phyloP scores from a whole-genome alignment of 148 eudicot species.

The Rheum nobile region DNA sequence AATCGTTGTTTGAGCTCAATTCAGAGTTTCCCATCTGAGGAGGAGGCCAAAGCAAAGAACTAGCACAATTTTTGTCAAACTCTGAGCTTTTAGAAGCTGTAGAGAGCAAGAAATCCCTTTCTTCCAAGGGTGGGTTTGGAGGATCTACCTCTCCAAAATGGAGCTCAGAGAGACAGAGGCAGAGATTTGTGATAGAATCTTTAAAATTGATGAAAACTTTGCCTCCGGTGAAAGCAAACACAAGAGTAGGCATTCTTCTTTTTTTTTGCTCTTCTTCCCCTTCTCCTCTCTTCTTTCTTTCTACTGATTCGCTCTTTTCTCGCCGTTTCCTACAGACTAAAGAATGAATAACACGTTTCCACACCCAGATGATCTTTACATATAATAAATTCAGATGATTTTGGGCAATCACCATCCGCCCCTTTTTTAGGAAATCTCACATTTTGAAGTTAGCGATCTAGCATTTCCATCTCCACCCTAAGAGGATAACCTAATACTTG shows the following conservation, averaged over 20 bases:
- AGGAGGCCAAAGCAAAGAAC: background rate
- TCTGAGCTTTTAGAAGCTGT: background rate
- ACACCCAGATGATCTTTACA: no score
- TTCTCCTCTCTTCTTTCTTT: no score
- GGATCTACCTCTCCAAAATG: background rate
- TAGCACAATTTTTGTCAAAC: background rate
- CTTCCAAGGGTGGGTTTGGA: background rate
- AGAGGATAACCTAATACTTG: background rate
- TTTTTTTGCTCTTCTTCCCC: no score
- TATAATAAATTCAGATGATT: no score
- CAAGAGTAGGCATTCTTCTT: no score
- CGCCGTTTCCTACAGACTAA: no score
- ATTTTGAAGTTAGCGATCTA: no score
- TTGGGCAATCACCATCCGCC: no score
- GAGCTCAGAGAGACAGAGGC: background rate
- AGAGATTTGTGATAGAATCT: background rate
- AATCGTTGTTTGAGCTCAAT: background rate
- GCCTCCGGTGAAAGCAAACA: slow-evolving; percentile 5
- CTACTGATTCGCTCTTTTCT: no score
- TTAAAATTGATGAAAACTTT: background rate
- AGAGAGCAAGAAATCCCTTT: slow-evolving; percentile 7
- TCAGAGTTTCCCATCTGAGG: background rate
- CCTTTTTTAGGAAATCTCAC: no score
- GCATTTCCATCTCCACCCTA: no score
- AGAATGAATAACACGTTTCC: background rate